These are phyloP conservation scores for Rutstroemia sp. DNA, from an alignment of 2,329 filamentous ascomycete genomes.

Conservation along the genomic window DNA sequence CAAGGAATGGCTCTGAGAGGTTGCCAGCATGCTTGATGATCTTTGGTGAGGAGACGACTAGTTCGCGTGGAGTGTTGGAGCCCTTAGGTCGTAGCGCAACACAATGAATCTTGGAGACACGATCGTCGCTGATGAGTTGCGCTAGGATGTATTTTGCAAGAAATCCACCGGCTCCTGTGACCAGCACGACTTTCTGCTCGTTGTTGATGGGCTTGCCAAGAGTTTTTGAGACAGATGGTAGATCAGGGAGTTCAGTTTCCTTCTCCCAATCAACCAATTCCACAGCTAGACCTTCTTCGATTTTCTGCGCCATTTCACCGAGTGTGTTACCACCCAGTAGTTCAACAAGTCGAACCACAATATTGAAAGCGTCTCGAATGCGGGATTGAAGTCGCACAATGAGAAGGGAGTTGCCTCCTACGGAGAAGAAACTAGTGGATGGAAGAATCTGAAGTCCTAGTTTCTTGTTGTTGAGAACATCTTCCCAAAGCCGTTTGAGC, in stretches of 20 bases:
- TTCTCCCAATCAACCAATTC: background rate
- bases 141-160: background rate
- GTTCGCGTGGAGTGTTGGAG: background rate
- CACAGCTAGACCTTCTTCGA: background rate
- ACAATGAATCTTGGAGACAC: background rate
- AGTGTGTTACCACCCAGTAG: constrained; percentile 23
- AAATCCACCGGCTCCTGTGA: background rate
- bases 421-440: constrained; percentile 26
- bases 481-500: background rate
- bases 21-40: background rate
- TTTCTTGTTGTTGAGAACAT: background rate
- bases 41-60: background rate
- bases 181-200: background rate
- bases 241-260: background rate
- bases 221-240: background rate
- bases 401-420: constrained; percentile 32
- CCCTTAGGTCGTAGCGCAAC: background rate
- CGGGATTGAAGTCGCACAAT: constrained; percentile 26
- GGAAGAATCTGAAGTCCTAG: background rate
- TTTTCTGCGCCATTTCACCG: constrained; percentile 13
- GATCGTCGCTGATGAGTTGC: background rate
- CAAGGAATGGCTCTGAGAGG: background rate
- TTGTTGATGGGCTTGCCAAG: no score
- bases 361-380: constrained; percentile 21
- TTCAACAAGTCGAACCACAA: constrained; percentile 17